Base-by-base conservation (phyloP, 2,329 filamentous ascomycete species). In the Sclerotinia trifoliorum region DNA sequence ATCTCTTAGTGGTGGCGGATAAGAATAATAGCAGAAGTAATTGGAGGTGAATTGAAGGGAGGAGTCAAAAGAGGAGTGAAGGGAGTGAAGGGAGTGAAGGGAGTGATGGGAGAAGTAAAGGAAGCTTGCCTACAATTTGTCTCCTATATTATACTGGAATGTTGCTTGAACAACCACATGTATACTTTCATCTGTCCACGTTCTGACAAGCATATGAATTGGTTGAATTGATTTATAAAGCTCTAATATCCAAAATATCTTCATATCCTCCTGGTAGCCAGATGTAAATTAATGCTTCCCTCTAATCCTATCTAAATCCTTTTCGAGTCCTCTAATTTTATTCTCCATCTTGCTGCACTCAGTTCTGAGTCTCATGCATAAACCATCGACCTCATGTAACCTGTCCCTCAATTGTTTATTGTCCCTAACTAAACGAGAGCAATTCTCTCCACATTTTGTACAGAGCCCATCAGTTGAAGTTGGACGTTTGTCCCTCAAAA, bases 311-410 rank as follows among this genome's bases (percentile, higher is more conserved):
- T 19, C 7, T n/a, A 8, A 10, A 24, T 39, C 11, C 11, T 8
- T 24, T 32, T 62, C 29, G 7, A 62, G 44, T 29, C 29, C 29
- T 7, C 13, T 35, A 5, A 39, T 51, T 11, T 51, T 39, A 35
- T 10, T 62, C 15, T 62, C 58, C 26, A 62, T 3, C 26, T 62
- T 49, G 26, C 44, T n/a, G 26, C 58, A 62, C 46, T 49, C 29
- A 13, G 32, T 62, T 21, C 46, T 39, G 29, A 62, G 58, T 24
- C 58, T 62, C 6, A 51, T 51, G 29, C 58, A 62, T 26, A 62
- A 51, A 13, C 58, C 58, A 39, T 62, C 58, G 8, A 62, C 29
- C 21, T 49, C 29, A 49, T 62, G 17, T 39, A 62, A 39, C n/a
- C 58, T 17, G 19, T 51, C 26, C 26, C 29, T 62, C 58, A 62